Percentiles rank a stretch among this genome's conserved stretches.
phyloP scores from a whole-genome alignment of 768 basidiomycete genomes.

The Suillus cothurnatus region DNA sequence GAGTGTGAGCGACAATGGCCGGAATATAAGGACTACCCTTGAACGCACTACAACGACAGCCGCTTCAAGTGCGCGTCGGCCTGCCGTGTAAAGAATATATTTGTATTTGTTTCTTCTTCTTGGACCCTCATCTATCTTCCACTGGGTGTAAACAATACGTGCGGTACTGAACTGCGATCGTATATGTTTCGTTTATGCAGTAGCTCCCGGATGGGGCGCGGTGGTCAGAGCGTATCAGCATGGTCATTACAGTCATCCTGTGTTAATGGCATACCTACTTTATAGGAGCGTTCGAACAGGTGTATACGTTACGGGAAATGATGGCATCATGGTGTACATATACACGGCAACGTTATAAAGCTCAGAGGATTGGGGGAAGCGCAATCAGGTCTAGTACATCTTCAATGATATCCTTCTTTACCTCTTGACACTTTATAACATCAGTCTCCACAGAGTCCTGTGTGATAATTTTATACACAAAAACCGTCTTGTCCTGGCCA shows the following conservation, averaged over 20 bases:
- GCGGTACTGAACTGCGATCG: background rate
- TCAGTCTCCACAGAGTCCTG: background rate
- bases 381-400: background rate
- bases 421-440: background rate
- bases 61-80: constrained; percentile 1
- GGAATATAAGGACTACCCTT: background rate
- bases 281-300: background rate
- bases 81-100: constrained; percentile 9
- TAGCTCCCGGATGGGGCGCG: background rate
- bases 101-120: background rate
- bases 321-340: background rate
- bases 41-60: constrained; percentile 7
- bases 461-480: background rate
- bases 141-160: background rate
- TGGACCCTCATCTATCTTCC: background rate
- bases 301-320: background rate
- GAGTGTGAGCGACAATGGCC: constrained; percentile 1
- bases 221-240: background rate
- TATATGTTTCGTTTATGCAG: background rate
- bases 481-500: constrained; percentile 3
- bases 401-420: background rate
- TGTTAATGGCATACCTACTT: background rate
- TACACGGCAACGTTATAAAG: background rate
- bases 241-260: background rate
- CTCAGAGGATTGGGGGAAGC: background rate